Evolutionary conservation across 2,329 filamentous ascomycete genomes (phyloP).

Genomic region (Arthrobotrys entomopaga): DNA sequence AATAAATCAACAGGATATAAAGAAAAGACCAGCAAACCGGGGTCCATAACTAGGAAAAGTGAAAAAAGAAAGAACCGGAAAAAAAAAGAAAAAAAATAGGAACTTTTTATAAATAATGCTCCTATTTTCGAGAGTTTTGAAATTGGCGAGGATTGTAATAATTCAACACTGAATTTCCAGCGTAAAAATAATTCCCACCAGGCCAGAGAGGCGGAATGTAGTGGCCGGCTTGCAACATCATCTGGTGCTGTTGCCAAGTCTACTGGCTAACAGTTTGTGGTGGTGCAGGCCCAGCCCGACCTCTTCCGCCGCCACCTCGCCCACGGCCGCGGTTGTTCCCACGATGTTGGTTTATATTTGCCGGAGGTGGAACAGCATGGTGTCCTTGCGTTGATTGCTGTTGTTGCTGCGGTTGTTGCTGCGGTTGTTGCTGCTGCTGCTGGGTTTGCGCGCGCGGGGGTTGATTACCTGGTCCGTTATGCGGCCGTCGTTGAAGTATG

Average conservation of each 20-base stretch:
- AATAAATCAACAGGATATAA: background rate
- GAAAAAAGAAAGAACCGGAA: slow-evolving; percentile 1
- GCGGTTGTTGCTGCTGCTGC: slow-evolving; percentile 33
- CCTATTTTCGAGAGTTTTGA: background rate
- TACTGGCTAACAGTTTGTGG: slow-evolving; percentile 36
- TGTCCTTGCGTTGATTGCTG: slow-evolving; percentile 32
- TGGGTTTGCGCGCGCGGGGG: slow-evolving; percentile 23
- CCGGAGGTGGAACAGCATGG: slow-evolving; percentile 44
- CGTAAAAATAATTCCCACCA: background rate
- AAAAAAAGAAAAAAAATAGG: background rate
- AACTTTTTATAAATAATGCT: slow-evolving; percentile 53
- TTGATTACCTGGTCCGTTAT: slow-evolving; percentile 39
- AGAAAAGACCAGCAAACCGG: background rate
- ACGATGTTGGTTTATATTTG: slow-evolving; percentile 33
- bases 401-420: slow-evolving; percentile 24
- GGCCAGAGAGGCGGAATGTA: slow-evolving; percentile 25
- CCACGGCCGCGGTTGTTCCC: slow-evolving; percentile 40
- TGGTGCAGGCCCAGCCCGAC: slow-evolving; percentile 19
- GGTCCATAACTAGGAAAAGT: no score
- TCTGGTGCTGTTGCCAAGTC: slow-evolving; percentile 32
- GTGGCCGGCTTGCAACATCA: slow-evolving; percentile 2
- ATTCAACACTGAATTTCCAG: no score
- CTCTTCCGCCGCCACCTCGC: slow-evolving; percentile 55
- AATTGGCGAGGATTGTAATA: no score
- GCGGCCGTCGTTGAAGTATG: slow-evolving; percentile 47